Percentiles rank a stretch among this genome's conserved stretches.
Conservation (phyloP, 768 basidiomycete genomes). For the Hypsizygus marmoreus region DNA sequence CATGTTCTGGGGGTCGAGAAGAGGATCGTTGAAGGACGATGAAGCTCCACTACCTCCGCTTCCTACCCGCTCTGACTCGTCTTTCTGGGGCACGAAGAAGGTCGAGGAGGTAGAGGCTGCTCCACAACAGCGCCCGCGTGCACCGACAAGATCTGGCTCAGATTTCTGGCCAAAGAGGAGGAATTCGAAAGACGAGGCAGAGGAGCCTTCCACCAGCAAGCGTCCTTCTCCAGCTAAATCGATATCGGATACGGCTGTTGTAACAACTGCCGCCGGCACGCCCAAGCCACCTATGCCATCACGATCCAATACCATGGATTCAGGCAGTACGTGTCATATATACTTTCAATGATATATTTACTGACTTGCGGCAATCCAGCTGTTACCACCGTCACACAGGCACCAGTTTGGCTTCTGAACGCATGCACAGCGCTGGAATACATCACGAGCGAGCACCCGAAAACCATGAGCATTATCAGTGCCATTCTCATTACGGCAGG, state of each 20-base stretch:
- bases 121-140: constrained; percentile 8
- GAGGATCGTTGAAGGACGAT: constrained; percentile 7
- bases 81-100: constrained; percentile 4
- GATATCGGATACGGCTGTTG: constrained; percentile 24
- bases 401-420: constrained; percentile 76
- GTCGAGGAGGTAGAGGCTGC: constrained; percentile 6
- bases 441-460: constrained; percentile 75
- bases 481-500: constrained; percentile 81
- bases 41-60: constrained; percentile 8
- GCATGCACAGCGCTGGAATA: constrained; percentile 76
- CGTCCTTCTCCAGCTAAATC: constrained; percentile 30
- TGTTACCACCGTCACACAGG: constrained; percentile 53
- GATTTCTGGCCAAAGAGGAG: constrained; percentile 26
- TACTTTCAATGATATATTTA: background rate
- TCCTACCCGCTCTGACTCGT: constrained; percentile 12
- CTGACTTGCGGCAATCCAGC: constrained; percentile 17
- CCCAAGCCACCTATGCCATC: constrained; percentile 13
- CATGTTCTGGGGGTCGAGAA: constrained; percentile 8
- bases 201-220: constrained; percentile 20
- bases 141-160: constrained; percentile 17
- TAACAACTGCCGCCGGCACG: constrained; percentile 6
- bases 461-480: constrained; percentile 69
- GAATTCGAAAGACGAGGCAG: constrained; percentile 25
- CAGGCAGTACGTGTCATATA: constrained; percentile 17
- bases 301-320: constrained; percentile 17